phyloP scores from a whole-genome alignment of 2,329 filamentous ascomycete genomes.

The Talaromyces sp. region DNA sequence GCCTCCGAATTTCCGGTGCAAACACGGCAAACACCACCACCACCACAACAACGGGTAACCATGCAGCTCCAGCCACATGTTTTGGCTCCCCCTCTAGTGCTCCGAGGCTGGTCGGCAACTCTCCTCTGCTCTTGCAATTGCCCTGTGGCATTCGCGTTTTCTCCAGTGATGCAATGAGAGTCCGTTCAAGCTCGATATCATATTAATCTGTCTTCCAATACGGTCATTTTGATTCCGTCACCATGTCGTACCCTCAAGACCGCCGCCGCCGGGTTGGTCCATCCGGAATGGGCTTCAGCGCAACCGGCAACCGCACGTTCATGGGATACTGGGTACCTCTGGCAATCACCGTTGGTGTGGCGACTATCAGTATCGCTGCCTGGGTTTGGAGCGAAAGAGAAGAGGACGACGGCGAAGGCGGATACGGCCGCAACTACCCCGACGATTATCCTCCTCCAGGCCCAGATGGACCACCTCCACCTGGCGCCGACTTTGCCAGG shows the following conservation, averaged over 20 bases:
- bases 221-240: slow-evolving; percentile 13
- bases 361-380: slow-evolving; percentile 76
- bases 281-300: slow-evolving; percentile 34
- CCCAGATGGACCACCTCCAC: slow-evolving; percentile 21
- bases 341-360: slow-evolving; percentile 77
- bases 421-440: slow-evolving; percentile 37
- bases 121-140: slow-evolving; percentile 17
- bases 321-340: slow-evolving; percentile 81
- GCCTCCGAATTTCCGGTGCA: slow-evolving; percentile 20
- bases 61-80: slow-evolving; percentile 38
- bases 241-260: slow-evolving; percentile 37
- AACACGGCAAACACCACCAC: slow-evolving; percentile 22
- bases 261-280: slow-evolving; percentile 28
- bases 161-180: slow-evolving; percentile 27
- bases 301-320: slow-evolving; percentile 34
- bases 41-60: slow-evolving; percentile 16
- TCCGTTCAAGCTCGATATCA: background rate
- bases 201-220: background rate
- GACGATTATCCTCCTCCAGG: slow-evolving; percentile 8
- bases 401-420: slow-evolving; percentile 64
- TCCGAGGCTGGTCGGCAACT: slow-evolving; percentile 29
- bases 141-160: slow-evolving; percentile 12
- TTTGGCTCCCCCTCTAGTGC: slow-evolving; percentile 17
- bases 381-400: slow-evolving; percentile 92
- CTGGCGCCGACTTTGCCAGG: slow-evolving; percentile 26